Evolutionary conservation across 73 alveolate species (phyloP).

Genomic region (Tetrahymena elliotti): DNA sequence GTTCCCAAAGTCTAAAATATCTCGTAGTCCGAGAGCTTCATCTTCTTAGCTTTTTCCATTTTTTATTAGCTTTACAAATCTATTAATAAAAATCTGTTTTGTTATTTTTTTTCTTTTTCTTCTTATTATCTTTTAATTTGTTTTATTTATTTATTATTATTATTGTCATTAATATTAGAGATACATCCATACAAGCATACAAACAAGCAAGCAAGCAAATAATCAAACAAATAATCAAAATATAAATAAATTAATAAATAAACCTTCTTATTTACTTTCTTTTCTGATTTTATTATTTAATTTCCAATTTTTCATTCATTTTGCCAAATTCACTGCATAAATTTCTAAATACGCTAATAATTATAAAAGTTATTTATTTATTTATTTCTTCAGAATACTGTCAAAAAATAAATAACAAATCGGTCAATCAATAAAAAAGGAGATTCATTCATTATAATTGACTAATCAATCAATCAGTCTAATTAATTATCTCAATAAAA

Average conservation of each 20-base stretch:
- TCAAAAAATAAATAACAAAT: not conserved
- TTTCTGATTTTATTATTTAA: not conserved
- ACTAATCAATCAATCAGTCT: not conserved
- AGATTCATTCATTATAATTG: too few relatives aligned
- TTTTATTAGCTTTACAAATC: slow-evolving; percentile 1
- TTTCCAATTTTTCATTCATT: not conserved
- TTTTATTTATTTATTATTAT: not conserved
- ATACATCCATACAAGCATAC: too few relatives aligned
- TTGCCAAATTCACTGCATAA: not conserved
- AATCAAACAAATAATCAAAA: too few relatives aligned
- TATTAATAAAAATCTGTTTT: not conserved
- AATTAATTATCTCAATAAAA: too few relatives aligned
- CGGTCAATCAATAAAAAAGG: not conserved
- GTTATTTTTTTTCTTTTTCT: not conserved
- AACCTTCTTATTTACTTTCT: not conserved
- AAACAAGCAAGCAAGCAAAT: too few relatives aligned
- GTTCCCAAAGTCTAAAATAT: slow-evolving; percentile 76
- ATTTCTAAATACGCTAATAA: not conserved
- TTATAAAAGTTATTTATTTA: not conserved
- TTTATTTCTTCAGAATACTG: not conserved
- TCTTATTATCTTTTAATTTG: not conserved
- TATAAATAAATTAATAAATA: too few relatives aligned
- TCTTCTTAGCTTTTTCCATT: slow-evolving; percentile 39
- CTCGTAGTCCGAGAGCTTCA: slow-evolving; percentile 57
- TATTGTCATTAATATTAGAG: not conserved